Evolutionary conservation across 2,329 filamentous ascomycete genomes (phyloP).

Genomic region (Shiraia bambusicola): DNA sequence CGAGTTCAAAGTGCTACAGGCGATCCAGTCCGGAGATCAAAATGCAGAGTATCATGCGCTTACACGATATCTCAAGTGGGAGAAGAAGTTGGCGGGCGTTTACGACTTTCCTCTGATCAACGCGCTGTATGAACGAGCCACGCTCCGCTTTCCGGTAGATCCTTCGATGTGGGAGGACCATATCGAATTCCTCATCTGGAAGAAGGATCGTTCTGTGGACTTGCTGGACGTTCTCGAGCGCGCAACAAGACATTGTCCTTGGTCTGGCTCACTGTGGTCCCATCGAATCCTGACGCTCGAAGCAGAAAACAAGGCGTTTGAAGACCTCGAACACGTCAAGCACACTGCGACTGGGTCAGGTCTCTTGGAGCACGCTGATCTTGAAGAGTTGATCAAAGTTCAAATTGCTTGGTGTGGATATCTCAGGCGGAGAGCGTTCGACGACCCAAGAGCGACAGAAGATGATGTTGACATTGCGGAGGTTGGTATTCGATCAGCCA

Average conservation of each 20-base stretch:
- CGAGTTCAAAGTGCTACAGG: conserved; percentile 66
- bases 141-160: conserved; percentile 71
- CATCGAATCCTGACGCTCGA: conserved; percentile 85
- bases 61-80: conserved; percentile 80
- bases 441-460: conserved; percentile 69
- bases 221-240: conserved; percentile 74
- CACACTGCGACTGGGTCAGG: conserved; percentile 86
- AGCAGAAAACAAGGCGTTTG: conserved; percentile 71
- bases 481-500: conserved; percentile 79
- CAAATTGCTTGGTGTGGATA: conserved; percentile 95
- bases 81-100: conserved; percentile 62
- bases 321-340: conserved; percentile 85
- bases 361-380: conserved; percentile 78
- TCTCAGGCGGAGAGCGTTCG: conserved; percentile 80
- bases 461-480: conserved; percentile 82
- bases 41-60: conserved; percentile 58
- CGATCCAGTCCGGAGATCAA: conserved; percentile 57
- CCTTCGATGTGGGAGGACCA: conserved; percentile 82
- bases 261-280: conserved; percentile 89
- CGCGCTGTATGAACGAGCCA: conserved; percentile 74
- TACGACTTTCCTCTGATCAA: conserved; percentile 57
- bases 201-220: conserved; percentile 47
- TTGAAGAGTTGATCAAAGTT: conserved; percentile 86
- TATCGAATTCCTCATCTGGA: conserved; percentile 68
- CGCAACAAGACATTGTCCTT: conserved; percentile 87